These are phyloP conservation scores for Fraxinus platypoda DNA, from an alignment of 305 asterid species.

Conservation along the genomic window DNA sequence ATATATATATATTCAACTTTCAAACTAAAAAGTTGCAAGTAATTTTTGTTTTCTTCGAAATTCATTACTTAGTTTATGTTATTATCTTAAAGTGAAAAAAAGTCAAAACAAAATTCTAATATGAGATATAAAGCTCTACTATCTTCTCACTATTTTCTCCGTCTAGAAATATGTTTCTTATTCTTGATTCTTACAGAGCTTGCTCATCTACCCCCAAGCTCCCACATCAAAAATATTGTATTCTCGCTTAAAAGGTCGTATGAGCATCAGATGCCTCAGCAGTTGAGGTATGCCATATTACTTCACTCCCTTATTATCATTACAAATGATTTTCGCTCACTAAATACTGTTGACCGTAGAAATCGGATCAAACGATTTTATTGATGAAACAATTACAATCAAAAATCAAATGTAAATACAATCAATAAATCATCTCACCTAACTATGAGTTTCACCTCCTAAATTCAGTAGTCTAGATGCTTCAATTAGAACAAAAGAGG, in stretches of 20 bases:
- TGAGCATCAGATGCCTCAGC: neutral
- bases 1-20: neutral
- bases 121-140: neutral
- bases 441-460: too few species aligned
- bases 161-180: neutral
- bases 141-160: neutral
- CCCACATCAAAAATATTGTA: neutral
- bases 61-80: neutral
- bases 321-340: neutral
- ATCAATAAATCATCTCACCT: too few species aligned
- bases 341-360: too few species aligned
- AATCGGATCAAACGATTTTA: too few species aligned
- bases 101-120: neutral
- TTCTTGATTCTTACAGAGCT: neutral
- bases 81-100: neutral
- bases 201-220: neutral
- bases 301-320: neutral
- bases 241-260: neutral
- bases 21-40: neutral
- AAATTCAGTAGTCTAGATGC: too few species aligned
- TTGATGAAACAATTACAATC: too few species aligned
- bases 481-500: too few species aligned
- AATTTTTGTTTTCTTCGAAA: neutral
- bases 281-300: neutral
- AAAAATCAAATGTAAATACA: too few species aligned